These are phyloP conservation scores for Moniliophthora roreri DNA, from an alignment of 1,284 basidiomycete genomes.

Conservation along the genomic window DNA sequence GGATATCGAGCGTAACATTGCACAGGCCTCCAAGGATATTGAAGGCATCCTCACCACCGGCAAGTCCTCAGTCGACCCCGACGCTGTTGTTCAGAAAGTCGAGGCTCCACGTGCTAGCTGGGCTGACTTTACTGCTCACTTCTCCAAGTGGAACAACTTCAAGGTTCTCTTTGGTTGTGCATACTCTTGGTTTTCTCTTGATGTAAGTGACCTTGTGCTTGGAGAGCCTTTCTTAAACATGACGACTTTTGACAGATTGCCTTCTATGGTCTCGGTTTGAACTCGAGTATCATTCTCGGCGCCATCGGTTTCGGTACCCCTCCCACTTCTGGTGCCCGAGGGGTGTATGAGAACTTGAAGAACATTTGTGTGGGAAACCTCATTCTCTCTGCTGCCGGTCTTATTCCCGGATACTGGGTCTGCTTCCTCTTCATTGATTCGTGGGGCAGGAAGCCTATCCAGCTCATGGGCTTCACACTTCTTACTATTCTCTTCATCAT, in stretches of 20 bases:
- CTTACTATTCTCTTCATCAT: constrained; percentile 67
- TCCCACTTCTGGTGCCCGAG: constrained; percentile 30
- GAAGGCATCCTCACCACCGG: constrained; percentile 48
- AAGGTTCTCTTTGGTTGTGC: constrained; percentile 65
- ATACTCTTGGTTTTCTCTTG: constrained; percentile 79
- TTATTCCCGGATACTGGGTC: constrained; percentile 78
- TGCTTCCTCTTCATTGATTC: constrained; percentile 68
- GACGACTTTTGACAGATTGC: constrained; percentile 54
- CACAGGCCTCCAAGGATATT: constrained; percentile 51
- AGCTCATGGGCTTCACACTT: constrained; percentile 75
- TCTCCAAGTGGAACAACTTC: constrained; percentile 61
- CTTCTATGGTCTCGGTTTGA: constrained; percentile 85
- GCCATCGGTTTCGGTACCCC: constrained; percentile 59
- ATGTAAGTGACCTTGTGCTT: constrained; percentile 38
- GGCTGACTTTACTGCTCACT: constrained; percentile 64
- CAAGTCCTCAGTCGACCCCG: constrained; percentile 52
- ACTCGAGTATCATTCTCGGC: constrained; percentile 65
- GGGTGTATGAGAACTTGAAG: constrained; percentile 48
- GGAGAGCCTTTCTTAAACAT: constrained; percentile 14
- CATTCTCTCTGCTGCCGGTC: constrained; percentile 68
- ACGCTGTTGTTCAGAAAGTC: constrained; percentile 55
- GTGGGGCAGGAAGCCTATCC: constrained; percentile 76
- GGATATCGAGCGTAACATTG: constrained; percentile 85
- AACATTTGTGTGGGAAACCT: constrained; percentile 66
- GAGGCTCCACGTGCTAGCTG: constrained; percentile 65